phyloP scores from a whole-genome alignment of 148 eudicot species.

The Rhododendron griersonianum region DNA sequence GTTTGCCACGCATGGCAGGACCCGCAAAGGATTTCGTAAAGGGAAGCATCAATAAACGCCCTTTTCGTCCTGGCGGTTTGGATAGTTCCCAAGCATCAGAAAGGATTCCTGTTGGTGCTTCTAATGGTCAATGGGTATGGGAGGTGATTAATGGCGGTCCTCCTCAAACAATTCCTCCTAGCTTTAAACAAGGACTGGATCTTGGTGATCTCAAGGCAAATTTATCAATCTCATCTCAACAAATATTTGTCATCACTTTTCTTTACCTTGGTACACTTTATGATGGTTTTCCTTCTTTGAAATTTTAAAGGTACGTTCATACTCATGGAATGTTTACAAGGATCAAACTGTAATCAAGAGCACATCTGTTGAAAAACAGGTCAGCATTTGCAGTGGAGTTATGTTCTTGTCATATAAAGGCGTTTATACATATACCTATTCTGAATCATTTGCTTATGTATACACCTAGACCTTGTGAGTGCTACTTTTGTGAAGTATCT shows the following conservation, averaged over 20 bases:
- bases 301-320: conserved; percentile 54
- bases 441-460: background rate
- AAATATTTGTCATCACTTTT: background rate
- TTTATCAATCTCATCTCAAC: background rate
- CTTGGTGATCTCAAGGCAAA: conserved; percentile 77
- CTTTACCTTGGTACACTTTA: background rate
- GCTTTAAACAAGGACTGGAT: conserved; percentile 75
- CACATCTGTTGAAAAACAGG: conserved; percentile 47
- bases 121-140: conserved; percentile 81
- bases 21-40: conserved; percentile 89
- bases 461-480: background rate
- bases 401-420: background rate
- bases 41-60: conserved; percentile 88
- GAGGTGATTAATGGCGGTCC: conserved; percentile 77
- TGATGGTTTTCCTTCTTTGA: conserved; percentile 13
- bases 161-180: conserved; percentile 66
- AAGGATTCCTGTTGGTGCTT: conserved; percentile 74
- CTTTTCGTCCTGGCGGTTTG: conserved; percentile 95
- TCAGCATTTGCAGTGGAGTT: conserved; percentile 23
- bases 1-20: conserved; percentile 82
- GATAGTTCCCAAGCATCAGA: conserved; percentile 62
- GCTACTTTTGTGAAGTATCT: background rate
- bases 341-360: conserved; percentile 28
- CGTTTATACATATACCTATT: background rate
- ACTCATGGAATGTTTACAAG: conserved; percentile 57